These are phyloP conservation scores for Areca catechu DNA, from an alignment of 176 grass and related monocot genomes.

Conservation along the genomic window DNA sequence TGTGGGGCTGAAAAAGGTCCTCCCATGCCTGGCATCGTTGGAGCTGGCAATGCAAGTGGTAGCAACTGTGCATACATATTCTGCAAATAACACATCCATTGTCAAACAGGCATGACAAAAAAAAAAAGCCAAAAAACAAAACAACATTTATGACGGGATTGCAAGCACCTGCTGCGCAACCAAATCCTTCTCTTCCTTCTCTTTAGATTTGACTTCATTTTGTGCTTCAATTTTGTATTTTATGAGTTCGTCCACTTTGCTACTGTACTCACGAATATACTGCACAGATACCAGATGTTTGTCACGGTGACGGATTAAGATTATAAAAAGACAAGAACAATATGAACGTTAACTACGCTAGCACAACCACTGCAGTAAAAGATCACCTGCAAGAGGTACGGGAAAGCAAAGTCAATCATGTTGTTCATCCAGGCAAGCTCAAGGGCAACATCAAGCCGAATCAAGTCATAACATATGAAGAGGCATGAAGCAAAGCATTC, in stretches of 20 bases:
- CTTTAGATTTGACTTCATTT: conserved; percentile 71
- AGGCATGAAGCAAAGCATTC: conserved; percentile 98
- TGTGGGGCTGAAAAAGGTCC: conserved; percentile 21
- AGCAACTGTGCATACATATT: conserved; percentile 95
- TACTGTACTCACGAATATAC: conserved; percentile 85
- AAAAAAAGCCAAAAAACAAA: too few species aligned
- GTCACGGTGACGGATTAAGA: too few species aligned
- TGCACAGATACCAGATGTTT: conserved; percentile 12
- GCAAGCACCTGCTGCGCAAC: conserved; percentile 70
- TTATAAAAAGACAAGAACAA: too few species aligned
- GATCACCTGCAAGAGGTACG: conserved; percentile 87
- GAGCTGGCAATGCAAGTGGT: conserved; percentile 80
- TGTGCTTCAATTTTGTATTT: conserved; percentile 80
- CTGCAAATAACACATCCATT: conserved; percentile 26
- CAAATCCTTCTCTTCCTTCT: conserved; percentile 83
- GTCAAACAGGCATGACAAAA: too few species aligned
- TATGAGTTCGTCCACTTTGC: conserved; percentile 89
- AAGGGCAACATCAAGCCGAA: conserved; percentile 83
- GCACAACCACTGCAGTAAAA: not conserved
- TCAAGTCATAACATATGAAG: conserved; percentile 94
- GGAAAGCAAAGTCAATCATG: conserved; percentile 95
- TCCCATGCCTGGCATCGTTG: conserved; percentile 61
- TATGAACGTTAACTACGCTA: too few species aligned
- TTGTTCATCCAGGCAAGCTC: conserved; percentile 99
- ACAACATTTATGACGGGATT: not conserved